Evolutionary conservation across 2,329 filamentous ascomycete genomes (phyloP).

Genomic region (Sporothrix sp.): DNA sequence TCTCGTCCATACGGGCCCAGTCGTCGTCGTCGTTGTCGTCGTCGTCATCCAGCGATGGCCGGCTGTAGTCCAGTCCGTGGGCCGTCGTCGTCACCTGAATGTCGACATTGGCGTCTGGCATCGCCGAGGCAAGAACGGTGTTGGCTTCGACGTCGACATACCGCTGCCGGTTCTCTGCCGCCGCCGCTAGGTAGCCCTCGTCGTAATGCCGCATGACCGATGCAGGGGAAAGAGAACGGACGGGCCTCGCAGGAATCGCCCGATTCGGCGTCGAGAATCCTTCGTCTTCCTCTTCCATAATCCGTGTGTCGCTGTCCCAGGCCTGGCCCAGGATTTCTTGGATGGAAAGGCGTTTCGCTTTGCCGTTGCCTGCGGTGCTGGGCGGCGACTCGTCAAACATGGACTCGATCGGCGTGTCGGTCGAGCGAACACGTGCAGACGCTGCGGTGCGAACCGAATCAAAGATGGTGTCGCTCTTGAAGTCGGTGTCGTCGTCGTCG

Average conservation of each 20-base stretch:
- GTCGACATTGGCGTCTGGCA: slow-evolving; percentile 18
- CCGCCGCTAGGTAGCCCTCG: background rate
- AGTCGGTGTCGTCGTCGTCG: slow-evolving; percentile 70
- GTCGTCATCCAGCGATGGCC: slow-evolving; percentile 50
- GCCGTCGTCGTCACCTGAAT: slow-evolving; percentile 28
- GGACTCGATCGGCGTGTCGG: slow-evolving; percentile 64
- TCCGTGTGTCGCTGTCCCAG: slow-evolving; percentile 46
- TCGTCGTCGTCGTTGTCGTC: slow-evolving; percentile 56
- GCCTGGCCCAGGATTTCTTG: slow-evolving; percentile 48
- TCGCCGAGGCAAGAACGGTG: background rate
- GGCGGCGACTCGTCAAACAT: slow-evolving; percentile 74
- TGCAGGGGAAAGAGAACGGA: background rate
- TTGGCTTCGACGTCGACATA: background rate
- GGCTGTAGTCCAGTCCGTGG: slow-evolving; percentile 33
- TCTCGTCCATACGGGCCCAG: slow-evolving; percentile 50
- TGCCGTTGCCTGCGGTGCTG: slow-evolving; percentile 43
- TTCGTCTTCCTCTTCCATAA: slow-evolving; percentile 57
- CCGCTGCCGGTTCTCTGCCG: background rate
- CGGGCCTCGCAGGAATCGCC: background rate
- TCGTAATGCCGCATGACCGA: slow-evolving; percentile 5
- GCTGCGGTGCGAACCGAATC: slow-evolving; percentile 66
- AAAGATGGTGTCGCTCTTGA: slow-evolving; percentile 66
- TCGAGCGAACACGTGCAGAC: slow-evolving; percentile 55
- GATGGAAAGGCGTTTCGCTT: slow-evolving; percentile 46
- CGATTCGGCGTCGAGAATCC: slow-evolving; percentile 42